A percentile compares a stretch with the other conserved stretches of the same genome.
These are phyloP conservation scores for Torulaspora maleeae DNA, from an alignment of 805 yeast species.

Conservation along the genomic window DNA sequence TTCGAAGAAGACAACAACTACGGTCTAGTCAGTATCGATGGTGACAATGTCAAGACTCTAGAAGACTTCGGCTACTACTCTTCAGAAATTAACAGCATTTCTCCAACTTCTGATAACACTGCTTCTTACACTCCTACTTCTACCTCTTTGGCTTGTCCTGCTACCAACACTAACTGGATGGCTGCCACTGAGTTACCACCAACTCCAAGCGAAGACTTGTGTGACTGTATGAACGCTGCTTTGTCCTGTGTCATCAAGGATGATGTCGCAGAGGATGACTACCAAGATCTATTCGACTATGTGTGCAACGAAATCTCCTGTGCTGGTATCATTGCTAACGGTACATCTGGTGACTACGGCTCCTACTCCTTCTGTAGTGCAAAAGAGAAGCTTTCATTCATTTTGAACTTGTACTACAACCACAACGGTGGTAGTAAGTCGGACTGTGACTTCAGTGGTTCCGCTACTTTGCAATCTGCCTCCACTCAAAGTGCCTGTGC, in stretches of 20 bases:
- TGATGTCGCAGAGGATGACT: constrained; percentile 51
- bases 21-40: constrained; percentile 60
- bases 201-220: constrained; percentile 60
- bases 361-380: constrained; percentile 66
- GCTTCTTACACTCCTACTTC: constrained; percentile 40
- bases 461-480: constrained; percentile 50
- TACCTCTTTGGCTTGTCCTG: constrained; percentile 58
- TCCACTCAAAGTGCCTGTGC: constrained; percentile 52
- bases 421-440: constrained; percentile 40
- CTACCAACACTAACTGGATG: constrained; percentile 52
- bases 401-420: constrained; percentile 60
- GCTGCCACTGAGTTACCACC: constrained; percentile 73
- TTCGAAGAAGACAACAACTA: constrained; percentile 70
- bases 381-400: constrained; percentile 60
- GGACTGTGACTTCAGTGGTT: constrained; percentile 68
- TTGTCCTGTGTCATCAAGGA: constrained; percentile 57
- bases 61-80: constrained; percentile 61
- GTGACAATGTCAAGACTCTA: constrained; percentile 51
- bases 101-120: constrained; percentile 48
- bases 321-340: constrained; percentile 56
- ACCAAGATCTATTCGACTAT: constrained; percentile 51
- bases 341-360: constrained; percentile 65
- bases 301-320: constrained; percentile 59
- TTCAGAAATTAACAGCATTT: constrained; percentile 48
- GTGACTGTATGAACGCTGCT: constrained; percentile 58